phyloP scores from a whole-genome alignment of 2,329 filamentous ascomycete genomes.

The Diaporthe amygdali region DNA sequence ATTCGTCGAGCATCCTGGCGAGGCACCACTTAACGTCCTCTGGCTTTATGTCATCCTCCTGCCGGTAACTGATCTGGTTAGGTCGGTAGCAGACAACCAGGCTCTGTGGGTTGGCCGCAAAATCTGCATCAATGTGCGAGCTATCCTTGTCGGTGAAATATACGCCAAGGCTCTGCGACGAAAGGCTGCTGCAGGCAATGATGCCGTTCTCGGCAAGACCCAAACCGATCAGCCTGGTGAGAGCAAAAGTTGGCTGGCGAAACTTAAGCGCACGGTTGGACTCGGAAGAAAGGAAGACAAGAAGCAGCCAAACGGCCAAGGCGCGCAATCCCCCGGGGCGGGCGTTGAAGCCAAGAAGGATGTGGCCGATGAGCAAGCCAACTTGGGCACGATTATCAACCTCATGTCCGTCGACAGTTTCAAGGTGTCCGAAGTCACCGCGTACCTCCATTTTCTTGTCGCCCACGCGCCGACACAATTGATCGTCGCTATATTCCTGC shows the following conservation, averaged over 20 bases:
- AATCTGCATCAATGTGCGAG: slow-evolving; percentile 89
- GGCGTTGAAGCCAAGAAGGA: slow-evolving; percentile 36
- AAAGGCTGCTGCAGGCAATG: slow-evolving; percentile 80
- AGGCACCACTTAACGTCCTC: slow-evolving; percentile 81
- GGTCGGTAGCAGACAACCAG: slow-evolving; percentile 83
- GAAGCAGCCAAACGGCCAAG: slow-evolving; percentile 46
- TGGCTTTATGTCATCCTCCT: slow-evolving; percentile 96
- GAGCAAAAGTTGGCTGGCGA: slow-evolving; percentile 50
- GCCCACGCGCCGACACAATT: slow-evolving; percentile 90
- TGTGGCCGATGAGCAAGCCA: slow-evolving; percentile 74
- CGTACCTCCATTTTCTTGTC: slow-evolving; percentile 95
- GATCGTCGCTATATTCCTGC: slow-evolving; percentile 76
- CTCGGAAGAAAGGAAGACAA: slow-evolving; percentile 63
- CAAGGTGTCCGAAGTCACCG: slow-evolving; percentile 94
- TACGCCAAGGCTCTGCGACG: slow-evolving; percentile 94
- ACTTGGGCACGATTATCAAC: slow-evolving; percentile 98
- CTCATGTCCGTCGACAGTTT: slow-evolving; percentile 99
- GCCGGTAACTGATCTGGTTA: slow-evolving; percentile 80
- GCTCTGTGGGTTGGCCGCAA: slow-evolving; percentile 93
- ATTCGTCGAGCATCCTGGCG: slow-evolving; percentile 84
- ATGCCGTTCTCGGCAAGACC: slow-evolving; percentile 71
- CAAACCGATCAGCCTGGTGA: slow-evolving; percentile 42
- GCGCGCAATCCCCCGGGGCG: slow-evolving; percentile 22
- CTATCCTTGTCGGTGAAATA: slow-evolving; percentile 96
- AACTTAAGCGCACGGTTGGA: slow-evolving; percentile 62